phyloP scores from a whole-genome alignment of 495 filamentous ascomycete species.

The Penicillium turbatum region DNA sequence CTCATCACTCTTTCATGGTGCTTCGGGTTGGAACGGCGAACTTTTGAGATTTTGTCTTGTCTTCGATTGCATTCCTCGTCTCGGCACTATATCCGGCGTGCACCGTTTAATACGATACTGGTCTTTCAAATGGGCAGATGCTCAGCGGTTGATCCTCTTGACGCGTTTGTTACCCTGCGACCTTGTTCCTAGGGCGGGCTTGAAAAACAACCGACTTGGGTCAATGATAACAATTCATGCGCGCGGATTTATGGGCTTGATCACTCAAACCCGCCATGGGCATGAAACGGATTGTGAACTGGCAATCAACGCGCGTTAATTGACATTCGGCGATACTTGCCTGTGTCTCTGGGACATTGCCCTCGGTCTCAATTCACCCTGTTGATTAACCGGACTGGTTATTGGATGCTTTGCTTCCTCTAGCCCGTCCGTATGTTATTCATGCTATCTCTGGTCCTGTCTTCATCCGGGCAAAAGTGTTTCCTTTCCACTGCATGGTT shows the following conservation, averaged over 20 bases:
- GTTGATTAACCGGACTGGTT: constrained; percentile 6
- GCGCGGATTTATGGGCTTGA: neutral
- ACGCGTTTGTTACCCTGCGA: neutral
- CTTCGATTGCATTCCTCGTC: constrained; percentile 22
- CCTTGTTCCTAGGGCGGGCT: neutral
- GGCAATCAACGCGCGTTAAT: neutral
- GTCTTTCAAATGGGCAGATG: constrained; percentile 14
- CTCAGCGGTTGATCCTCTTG: constrained; percentile 3
- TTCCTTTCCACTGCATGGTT: constrained; percentile 12
- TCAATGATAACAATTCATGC: neutral
- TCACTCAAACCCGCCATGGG: neutral
- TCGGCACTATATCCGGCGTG: constrained; percentile 31
- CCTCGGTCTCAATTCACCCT: neutral
- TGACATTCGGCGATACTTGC: neutral
- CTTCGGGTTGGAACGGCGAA: constrained; percentile 46
- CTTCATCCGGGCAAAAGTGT: constrained; percentile 7
- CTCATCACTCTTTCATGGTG: constrained; percentile 44
- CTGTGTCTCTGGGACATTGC: neutral
- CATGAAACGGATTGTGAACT: neutral
- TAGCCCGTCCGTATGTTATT: constrained; percentile 1
- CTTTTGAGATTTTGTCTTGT: constrained; percentile 29
- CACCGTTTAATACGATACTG: constrained; percentile 40
- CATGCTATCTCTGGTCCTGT: constrained; percentile 1
- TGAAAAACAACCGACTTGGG: neutral
- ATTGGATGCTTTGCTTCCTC: constrained; percentile 8